These are phyloP conservation scores for Chaetomium fimeti DNA, from an alignment of 495 filamentous ascomycete species.

Conservation along the genomic window DNA sequence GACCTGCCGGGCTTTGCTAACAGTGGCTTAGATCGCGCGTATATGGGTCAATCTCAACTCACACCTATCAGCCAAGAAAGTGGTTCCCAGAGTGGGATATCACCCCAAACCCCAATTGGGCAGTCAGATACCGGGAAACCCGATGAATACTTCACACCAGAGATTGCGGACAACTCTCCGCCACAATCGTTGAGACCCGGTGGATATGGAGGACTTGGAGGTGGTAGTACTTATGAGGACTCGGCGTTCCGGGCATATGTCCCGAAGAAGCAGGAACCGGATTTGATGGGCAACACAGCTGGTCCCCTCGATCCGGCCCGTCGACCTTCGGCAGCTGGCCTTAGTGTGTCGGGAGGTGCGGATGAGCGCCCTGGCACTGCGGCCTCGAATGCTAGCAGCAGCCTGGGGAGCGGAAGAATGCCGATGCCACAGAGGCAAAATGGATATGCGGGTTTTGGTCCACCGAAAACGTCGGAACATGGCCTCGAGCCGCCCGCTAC, in stretches of 20 bases:
- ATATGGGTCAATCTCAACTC: slow-evolving; percentile 55
- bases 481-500: slow-evolving; percentile 40
- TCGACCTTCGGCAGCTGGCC: slow-evolving; percentile 27
- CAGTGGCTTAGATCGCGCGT: slow-evolving; percentile 58
- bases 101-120: slow-evolving; percentile 53
- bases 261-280: slow-evolving; percentile 49
- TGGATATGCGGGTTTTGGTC: slow-evolving; percentile 52
- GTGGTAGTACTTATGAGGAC: slow-evolving; percentile 54
- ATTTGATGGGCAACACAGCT: slow-evolving; percentile 44
- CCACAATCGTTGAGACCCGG: slow-evolving; percentile 36
- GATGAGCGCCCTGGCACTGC: slow-evolving; percentile 42
- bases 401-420: slow-evolving; percentile 34
- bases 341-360: background rate
- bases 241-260: slow-evolving; percentile 34
- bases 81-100: slow-evolving; percentile 53
- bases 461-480: slow-evolving; percentile 37
- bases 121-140: slow-evolving; percentile 37
- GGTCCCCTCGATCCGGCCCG: slow-evolving; percentile 59
- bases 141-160: slow-evolving; percentile 44
- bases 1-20: slow-evolving; percentile 30
- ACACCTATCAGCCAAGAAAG: slow-evolving; percentile 61
- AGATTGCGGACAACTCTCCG: slow-evolving; percentile 37
- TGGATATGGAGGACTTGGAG: slow-evolving; percentile 45
- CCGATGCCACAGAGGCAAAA: slow-evolving; percentile 47
- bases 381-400: slow-evolving; percentile 44